These are phyloP conservation scores for Diutina siamensis DNA, from an alignment of 1,139 yeast species.

Conservation along the genomic window DNA sequence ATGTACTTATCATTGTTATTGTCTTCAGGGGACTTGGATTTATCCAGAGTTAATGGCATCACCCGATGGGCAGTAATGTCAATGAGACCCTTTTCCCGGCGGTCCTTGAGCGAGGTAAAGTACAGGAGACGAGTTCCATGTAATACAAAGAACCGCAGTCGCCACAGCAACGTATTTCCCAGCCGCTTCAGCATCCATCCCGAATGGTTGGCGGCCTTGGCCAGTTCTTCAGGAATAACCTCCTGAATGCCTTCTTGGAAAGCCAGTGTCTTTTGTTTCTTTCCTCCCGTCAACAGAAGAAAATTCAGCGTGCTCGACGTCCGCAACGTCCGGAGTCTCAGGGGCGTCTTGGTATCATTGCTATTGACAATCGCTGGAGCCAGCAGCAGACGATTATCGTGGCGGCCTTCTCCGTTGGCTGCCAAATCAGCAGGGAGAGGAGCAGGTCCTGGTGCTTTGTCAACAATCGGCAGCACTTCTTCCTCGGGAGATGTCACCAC, in stretches of 20 bases:
- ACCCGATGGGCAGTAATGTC: constrained; percentile 95
- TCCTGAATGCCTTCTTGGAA: constrained; percentile 84
- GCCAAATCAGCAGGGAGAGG: background rate
- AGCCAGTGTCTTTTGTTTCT: constrained; percentile 72
- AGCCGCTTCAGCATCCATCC: constrained; percentile 94
- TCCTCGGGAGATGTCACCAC: background rate
- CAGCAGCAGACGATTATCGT: constrained; percentile 2
- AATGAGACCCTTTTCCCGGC: constrained; percentile 80
- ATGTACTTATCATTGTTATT: constrained; percentile 54
- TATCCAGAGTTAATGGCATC: constrained; percentile 34
- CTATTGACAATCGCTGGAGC: background rate
- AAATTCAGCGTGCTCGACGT: constrained; percentile 36
- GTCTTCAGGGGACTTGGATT: background rate
- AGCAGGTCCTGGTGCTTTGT: background rate
- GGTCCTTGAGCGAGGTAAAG: constrained; percentile 69
- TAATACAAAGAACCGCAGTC: constrained; percentile 74
- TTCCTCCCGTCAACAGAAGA: constrained; percentile 23
- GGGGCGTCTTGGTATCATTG: constrained; percentile 13
- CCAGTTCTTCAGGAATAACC: constrained; percentile 68
- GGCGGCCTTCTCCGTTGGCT: no score
- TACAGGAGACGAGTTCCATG: constrained; percentile 92
- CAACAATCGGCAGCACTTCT: background rate
- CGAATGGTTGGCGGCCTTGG: constrained; percentile 60
- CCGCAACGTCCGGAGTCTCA: constrained; percentile 27
- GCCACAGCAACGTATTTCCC: constrained; percentile 87